Conservation (phyloP, 768 basidiomycete species). For the Phaeotremella fagi region DNA sequence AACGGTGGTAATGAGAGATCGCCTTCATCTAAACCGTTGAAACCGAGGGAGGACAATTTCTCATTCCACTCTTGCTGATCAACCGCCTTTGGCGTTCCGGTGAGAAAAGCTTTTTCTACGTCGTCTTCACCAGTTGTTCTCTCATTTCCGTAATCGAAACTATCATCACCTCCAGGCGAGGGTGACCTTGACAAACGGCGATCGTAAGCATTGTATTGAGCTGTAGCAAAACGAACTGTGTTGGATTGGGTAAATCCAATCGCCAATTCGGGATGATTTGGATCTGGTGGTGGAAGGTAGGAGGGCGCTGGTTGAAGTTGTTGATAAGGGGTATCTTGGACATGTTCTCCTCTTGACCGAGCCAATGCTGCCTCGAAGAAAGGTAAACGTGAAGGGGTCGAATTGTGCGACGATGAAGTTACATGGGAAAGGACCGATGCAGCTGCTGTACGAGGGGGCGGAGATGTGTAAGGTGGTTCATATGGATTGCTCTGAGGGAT, state of each 20-base stretch:
- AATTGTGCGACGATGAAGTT: not conserved
- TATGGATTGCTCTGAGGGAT: not conserved
- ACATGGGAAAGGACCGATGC: not conserved
- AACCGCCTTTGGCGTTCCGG: not conserved
- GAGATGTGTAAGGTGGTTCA: not conserved
- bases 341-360: conserved; percentile 17
- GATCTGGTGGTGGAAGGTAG: conserved; percentile 29
- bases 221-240: conserved; percentile 19
- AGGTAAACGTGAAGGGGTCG: conserved; percentile 10
- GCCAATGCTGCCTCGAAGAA: conserved; percentile 38
- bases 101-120: conserved; percentile 26
- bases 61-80: conserved; percentile 13
- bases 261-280: conserved; percentile 35
- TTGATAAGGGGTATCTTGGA: not conserved
- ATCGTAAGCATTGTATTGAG: not conserved
- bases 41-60: conserved; percentile 15
- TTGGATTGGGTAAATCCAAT: conserved; percentile 22
- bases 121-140: conserved; percentile 6
- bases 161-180: conserved; percentile 15
- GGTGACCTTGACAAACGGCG: conserved; percentile 15
- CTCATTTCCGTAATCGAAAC: conserved; percentile 7
- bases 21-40: conserved; percentile 11
- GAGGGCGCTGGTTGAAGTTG: conserved; percentile 18
- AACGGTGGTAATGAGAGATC: conserved; percentile 29
- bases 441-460: not conserved